Evolutionary conservation across 2,329 filamentous ascomycete genomes (phyloP), one percentile per base, ranked within the genome.

Genomic region (Nigrospora sphaerica): DNA sequence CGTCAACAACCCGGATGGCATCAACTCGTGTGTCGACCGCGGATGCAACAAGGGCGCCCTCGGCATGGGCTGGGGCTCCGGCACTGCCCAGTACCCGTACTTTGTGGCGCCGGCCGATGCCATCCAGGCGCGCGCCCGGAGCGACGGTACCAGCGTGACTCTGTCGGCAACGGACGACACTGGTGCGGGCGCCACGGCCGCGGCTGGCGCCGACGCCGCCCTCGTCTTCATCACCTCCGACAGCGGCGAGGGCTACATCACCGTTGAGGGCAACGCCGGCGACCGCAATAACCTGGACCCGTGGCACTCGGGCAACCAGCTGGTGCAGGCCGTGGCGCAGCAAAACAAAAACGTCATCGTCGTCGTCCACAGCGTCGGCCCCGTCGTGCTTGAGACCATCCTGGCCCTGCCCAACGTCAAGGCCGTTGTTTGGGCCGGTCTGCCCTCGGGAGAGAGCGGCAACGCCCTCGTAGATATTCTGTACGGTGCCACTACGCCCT

Each of bases 261-360:
- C 68, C 2, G 77, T 83, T n/a, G 80, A 82, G 49, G 71, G 70
- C 42, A 76, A 79, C 56, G 59, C 57, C 2, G 82, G 82, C 39
- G 83, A 86, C 62, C 71, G 81, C 31, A 79, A 80, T 61, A 77
- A 83, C 57, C 71, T 86, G 12, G 56, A 60, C 39, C 54, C 57
- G 11, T 40, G 32, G 0, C 45, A 50, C 16, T 50, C 57, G 0
- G 51, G 32, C 16, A 54, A 58, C 36, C 49, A 54, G 4, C 50
- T 85, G 44, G 79, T 86, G 54, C 65, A 73, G 43, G 78, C 78
- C 36, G 79, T 83, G 9, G 73, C 79, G 1, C 69, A 71, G 4
- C 65, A 74, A 47, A 83, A 77, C 68, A 83, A 82, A 67, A 86
- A 86, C 67, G 85, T 81, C 14, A 71, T 87, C 35, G 76, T 86